Evolutionary conservation across 2,329 filamentous ascomycete species (phyloP).

Genomic region (Biscogniauxia marginata): DNA sequence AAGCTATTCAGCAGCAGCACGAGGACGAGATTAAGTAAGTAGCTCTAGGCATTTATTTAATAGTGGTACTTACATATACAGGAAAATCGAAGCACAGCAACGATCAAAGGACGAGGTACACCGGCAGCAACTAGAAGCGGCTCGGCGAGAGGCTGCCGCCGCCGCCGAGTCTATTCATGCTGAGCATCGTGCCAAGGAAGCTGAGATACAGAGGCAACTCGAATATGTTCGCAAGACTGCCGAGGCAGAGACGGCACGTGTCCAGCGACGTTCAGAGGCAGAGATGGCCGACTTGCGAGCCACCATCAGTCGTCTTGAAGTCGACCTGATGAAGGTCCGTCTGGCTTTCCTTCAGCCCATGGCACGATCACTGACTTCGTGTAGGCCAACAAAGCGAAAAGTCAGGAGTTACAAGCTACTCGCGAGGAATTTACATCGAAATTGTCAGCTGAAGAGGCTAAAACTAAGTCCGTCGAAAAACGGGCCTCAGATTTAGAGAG

Average conservation of each 20-base stretch:
- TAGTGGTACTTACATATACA: constrained; percentile 21
- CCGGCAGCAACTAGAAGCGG: constrained; percentile 24
- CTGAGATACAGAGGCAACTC: constrained; percentile 40
- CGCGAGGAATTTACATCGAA: constrained; percentile 47
- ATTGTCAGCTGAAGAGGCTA: constrained; percentile 24
- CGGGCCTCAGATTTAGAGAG: constrained; percentile 50
- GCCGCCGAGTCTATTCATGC: constrained; percentile 24
- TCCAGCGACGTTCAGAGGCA: constrained; percentile 31
- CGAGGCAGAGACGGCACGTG: constrained; percentile 30
- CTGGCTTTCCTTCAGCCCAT: not conserved
- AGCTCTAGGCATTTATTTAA: not conserved
- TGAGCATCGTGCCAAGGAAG: constrained; percentile 34
- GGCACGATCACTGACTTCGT: constrained; percentile 19
- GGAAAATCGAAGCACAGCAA: constrained; percentile 44
- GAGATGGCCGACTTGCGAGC: constrained; percentile 33
- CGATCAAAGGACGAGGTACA: constrained; percentile 45
- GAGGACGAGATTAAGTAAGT: constrained; percentile 61
- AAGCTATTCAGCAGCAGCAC: constrained; percentile 68
- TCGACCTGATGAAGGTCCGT: constrained; percentile 58
- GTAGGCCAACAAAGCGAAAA: constrained; percentile 59
- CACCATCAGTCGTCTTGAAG: constrained; percentile 57
- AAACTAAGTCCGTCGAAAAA: constrained; percentile 42
- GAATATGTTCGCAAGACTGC: constrained; percentile 45
- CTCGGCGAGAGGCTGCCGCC: constrained; percentile 25
- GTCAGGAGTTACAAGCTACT: constrained; percentile 57